These are phyloP conservation scores for Pelargonium fulgidum DNA, from an alignment of 441 rosid species.

Conservation along the genomic window DNA sequence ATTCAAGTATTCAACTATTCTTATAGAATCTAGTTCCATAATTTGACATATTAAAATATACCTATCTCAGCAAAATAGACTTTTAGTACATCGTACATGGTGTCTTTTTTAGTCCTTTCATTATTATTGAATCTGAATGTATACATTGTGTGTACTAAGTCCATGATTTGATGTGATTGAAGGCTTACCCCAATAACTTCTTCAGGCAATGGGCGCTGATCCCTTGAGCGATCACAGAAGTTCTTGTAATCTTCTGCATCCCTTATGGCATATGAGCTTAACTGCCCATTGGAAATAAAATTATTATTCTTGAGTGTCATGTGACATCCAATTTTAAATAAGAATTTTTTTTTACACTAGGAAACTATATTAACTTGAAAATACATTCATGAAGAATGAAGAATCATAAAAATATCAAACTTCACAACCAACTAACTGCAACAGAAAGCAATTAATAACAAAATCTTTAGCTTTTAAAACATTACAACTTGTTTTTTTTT, in stretches of 20 bases:
- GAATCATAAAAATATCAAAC: neutral
- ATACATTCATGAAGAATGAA: neutral
- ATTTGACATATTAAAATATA: neutral
- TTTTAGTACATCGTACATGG: neutral
- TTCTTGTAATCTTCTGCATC: conserved; percentile 84
- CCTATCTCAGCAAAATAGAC: neutral
- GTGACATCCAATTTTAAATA: neutral
- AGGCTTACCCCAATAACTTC: conserved; percentile 80
- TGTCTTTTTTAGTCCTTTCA: neutral
- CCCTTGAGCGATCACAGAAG: conserved; percentile 72
- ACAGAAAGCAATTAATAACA: neutral
- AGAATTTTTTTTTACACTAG: neutral
- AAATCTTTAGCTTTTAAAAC: neutral
- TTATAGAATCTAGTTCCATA: neutral
- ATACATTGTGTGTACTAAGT: neutral
- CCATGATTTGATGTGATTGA: neutral
- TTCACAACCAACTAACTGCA: neutral
- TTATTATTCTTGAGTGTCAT: neutral
- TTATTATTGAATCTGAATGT: neutral
- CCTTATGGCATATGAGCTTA: conserved; percentile 72
- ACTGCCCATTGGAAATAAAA: conserved; percentile 31
- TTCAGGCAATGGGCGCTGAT: conserved; percentile 75
- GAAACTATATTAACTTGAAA: neutral
- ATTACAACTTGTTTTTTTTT: neutral
- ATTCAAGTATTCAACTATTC: neutral